Percentiles rank a stretch among this genome's conserved stretches.
phyloP scores from a whole-genome alignment of 2,329 filamentous ascomycete genomes.

The Zasmidium cellare region DNA sequence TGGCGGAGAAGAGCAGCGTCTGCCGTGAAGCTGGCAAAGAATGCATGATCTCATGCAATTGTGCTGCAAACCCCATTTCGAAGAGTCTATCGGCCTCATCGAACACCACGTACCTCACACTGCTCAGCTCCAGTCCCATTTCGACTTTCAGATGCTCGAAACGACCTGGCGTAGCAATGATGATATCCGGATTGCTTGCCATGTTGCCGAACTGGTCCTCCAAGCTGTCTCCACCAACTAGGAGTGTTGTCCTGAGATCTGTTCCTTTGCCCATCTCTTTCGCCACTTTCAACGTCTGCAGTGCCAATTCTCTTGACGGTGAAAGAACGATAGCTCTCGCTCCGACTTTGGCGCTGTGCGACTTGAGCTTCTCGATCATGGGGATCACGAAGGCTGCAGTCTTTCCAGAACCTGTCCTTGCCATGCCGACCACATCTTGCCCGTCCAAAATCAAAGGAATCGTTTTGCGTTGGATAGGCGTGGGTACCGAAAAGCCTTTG shows the following conservation, averaged over 20 bases:
- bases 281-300: slow-evolving; percentile 94
- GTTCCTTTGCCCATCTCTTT: slow-evolving; percentile 91
- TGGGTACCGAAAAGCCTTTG: slow-evolving; percentile 95
- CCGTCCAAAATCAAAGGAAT: slow-evolving; percentile 87
- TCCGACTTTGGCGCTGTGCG: slow-evolving; percentile 83
- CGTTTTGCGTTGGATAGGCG: slow-evolving; percentile 94
- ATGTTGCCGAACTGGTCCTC: slow-evolving; percentile 94
- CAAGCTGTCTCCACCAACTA: slow-evolving; percentile 92
- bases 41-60: slow-evolving; percentile 89
- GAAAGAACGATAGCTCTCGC: slow-evolving; percentile 85
- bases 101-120: slow-evolving; percentile 91
- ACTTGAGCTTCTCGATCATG: slow-evolving; percentile 91
- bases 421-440: slow-evolving; percentile 98
- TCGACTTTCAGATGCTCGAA: slow-evolving; percentile 97
- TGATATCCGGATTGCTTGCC: slow-evolving; percentile 92
- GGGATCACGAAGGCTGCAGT: slow-evolving; percentile 97
- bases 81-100: slow-evolving; percentile 96
- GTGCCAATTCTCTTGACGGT: slow-evolving; percentile 87
- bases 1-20: slow-evolving; percentile 92
- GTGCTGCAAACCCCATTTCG: slow-evolving; percentile 96
- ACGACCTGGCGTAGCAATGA: slow-evolving; percentile 94
- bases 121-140: slow-evolving; percentile 89
- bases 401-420: slow-evolving; percentile 96
- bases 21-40: slow-evolving; percentile 81
- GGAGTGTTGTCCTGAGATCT: slow-evolving; percentile 82